Percentiles rank a stretch among this genome's conserved stretches.
Evolutionary conservation across 2,329 filamentous ascomycete species (phyloP).

Genomic region (Botrytis cinerea): DNA sequence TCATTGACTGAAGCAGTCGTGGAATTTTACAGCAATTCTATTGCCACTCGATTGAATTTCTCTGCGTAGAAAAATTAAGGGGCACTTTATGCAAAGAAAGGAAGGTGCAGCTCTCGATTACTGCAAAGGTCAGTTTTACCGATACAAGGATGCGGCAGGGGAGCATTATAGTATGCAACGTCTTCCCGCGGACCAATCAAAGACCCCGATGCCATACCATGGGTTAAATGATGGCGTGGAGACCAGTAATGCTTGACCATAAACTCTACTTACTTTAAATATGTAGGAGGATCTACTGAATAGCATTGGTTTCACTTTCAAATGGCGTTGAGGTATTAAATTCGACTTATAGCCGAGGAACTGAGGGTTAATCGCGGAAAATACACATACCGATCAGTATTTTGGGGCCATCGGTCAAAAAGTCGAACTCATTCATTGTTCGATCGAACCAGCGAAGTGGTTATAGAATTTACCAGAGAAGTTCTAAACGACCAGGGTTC

Average conservation of each 20-base stretch:
- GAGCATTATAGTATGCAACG: neutral
- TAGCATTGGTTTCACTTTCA: neutral
- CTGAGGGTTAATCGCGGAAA: neutral
- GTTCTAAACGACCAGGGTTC: neutral
- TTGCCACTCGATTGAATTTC: no score
- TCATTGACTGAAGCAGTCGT: no score
- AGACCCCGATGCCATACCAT: neutral
- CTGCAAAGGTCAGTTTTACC: no score
- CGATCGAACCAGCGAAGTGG: neutral
- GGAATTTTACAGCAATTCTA: no score
- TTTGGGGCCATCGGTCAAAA: neutral
- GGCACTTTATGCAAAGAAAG: neutral
- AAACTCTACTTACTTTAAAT: neutral
- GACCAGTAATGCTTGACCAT: neutral
- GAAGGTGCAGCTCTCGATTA: no score
- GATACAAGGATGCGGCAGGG: neutral
- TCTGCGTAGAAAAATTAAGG: no score
- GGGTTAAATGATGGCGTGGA: neutral
- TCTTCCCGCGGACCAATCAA: neutral
- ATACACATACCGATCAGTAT: neutral
- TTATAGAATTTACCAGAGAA: neutral
- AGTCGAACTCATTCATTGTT: neutral
- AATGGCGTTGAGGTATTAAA: neutral
- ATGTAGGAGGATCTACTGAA: neutral
- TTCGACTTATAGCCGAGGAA: neutral